phyloP scores from a whole-genome alignment of 805 yeast genomes.

The Pichia cephalocereana region DNA sequence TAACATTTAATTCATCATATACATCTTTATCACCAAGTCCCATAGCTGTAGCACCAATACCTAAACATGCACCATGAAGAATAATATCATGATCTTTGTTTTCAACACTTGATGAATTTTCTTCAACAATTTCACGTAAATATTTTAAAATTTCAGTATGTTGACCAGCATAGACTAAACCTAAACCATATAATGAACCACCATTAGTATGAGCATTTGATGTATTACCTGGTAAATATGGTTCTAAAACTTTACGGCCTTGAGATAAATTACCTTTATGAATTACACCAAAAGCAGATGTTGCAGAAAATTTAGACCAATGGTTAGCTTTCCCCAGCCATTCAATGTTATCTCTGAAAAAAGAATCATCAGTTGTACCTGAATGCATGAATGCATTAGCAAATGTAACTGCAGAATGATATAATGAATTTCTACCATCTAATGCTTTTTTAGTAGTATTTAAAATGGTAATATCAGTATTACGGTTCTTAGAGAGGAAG shows the following conservation, averaged over 20 bases:
- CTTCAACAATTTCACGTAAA: slow-evolving; percentile 62
- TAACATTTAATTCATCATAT: slow-evolving; percentile 75
- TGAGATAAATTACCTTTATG: slow-evolving; percentile 91
- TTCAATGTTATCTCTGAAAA: slow-evolving; percentile 81
- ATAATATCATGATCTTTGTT: slow-evolving; percentile 66
- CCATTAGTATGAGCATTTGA: slow-evolving; percentile 89
- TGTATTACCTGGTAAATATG: slow-evolving; percentile 77
- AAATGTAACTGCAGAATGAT: slow-evolving; percentile 93
- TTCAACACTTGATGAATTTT: slow-evolving; percentile 34
- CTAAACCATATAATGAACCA: slow-evolving; percentile 89
- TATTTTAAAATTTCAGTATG: slow-evolving; percentile 81
- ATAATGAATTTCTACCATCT: slow-evolving; percentile 88
- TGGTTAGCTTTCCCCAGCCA: slow-evolving; percentile 97
- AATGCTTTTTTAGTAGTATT: slow-evolving; percentile 71
- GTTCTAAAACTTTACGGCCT: slow-evolving; percentile 78
- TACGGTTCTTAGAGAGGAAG: slow-evolving; percentile 76
- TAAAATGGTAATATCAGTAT: slow-evolving; percentile 74
- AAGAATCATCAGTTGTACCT: slow-evolving; percentile 92
- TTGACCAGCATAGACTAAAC: slow-evolving; percentile 92
- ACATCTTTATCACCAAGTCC: slow-evolving; percentile 67
- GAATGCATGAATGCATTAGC: slow-evolving; percentile 92
- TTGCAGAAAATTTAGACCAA: slow-evolving; percentile 97
- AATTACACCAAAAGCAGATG: slow-evolving; percentile 96
- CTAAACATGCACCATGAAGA: slow-evolving; percentile 92
- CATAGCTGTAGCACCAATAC: slow-evolving; percentile 96